Conservation (phyloP, 2,329 filamentous ascomycete species). For the Fusarium dimerum region DNA sequence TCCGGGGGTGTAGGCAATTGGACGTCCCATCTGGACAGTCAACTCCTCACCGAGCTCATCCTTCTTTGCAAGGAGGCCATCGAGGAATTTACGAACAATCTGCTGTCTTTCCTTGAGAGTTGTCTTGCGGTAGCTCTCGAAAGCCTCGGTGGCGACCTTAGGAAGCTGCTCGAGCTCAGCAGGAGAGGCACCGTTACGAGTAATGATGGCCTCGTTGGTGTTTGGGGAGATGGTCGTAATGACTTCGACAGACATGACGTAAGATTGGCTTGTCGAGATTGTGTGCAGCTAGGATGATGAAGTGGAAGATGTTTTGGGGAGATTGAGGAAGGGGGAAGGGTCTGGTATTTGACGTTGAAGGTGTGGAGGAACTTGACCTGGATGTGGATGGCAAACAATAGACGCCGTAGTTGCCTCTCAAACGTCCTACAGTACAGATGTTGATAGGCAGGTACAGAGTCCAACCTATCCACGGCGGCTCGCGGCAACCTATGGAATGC, state of each 20-base stretch:
- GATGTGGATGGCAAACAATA: slow-evolving; percentile 14
- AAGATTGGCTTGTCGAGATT: background rate
- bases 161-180: slow-evolving; percentile 73
- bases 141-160: slow-evolving; percentile 70
- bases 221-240: slow-evolving; percentile 84
- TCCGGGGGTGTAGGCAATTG: slow-evolving; percentile 81
- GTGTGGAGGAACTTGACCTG: slow-evolving; percentile 24
- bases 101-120: slow-evolving; percentile 72
- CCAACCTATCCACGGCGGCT: slow-evolving; percentile 17
- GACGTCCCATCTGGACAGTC: slow-evolving; percentile 93
- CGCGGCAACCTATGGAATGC: slow-evolving; percentile 20
- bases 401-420: too few species aligned
- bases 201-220: slow-evolving; percentile 82
- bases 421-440: too few species aligned
- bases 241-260: slow-evolving; percentile 62
- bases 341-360: slow-evolving; percentile 5
- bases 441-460: background rate
- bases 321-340: slow-evolving; percentile 2
- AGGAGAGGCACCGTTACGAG: slow-evolving; percentile 71
- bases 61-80: slow-evolving; percentile 67
- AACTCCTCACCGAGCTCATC: slow-evolving; percentile 83
- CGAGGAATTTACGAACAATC: slow-evolving; percentile 79
- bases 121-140: slow-evolving; percentile 75
- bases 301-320: slow-evolving; percentile 1
- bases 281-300: background rate